Base-by-base conservation (phyloP, 2,329 filamentous ascomycete genomes). In the Didymella keratinophila region DNA sequence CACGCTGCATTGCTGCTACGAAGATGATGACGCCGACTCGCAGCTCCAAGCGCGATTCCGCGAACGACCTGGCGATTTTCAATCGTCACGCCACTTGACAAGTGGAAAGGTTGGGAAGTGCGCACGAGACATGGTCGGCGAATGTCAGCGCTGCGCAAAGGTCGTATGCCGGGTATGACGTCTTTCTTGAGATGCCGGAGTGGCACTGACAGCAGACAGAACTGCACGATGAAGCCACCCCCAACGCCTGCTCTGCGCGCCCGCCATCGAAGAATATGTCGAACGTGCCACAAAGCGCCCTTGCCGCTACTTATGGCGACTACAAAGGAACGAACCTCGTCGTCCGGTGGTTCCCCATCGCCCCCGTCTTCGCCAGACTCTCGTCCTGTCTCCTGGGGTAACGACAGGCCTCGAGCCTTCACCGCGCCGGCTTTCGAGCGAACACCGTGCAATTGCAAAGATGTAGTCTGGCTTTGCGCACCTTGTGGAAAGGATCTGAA, bases 211-310 rank as follows among this genome's bases (percentile, higher is more conserved):
- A 36, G 42, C 14, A 10, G 8, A 1, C 75, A 96, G 92, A 98
- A 98, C 68, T 98, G 94, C 77, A 89, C 89, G 6, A 89, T 92
- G 70, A 97, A 97, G 77, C 87, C 90, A 0, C 92, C 92, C 0
- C 86, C 89, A 2, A 82, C 84, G 1, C 80, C 83, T 30, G 83
- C 87, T 21, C 82, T 96, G 36, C 87, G 86, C 41, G 86, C 89
- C 61, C 88, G 94, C 37, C 89, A 96, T 73, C 90, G 94, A 48
- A 86, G 94, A 21, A 84, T 97, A 3, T 97, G 94, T 74, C 83
- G 83, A 8, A 83, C 87, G 10, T 97, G 94, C 74, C 84, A 87
- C 28, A 88, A 87, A 61, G 88, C 88, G 1, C 91, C 93, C 0
- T 80, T 97, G 21, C 78, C 83, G 12, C 73, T 79, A 10, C 83